phyloP scores from a whole-genome alignment of 1,284 basidiomycete genomes.

The Schizophyllum commune region DNA sequence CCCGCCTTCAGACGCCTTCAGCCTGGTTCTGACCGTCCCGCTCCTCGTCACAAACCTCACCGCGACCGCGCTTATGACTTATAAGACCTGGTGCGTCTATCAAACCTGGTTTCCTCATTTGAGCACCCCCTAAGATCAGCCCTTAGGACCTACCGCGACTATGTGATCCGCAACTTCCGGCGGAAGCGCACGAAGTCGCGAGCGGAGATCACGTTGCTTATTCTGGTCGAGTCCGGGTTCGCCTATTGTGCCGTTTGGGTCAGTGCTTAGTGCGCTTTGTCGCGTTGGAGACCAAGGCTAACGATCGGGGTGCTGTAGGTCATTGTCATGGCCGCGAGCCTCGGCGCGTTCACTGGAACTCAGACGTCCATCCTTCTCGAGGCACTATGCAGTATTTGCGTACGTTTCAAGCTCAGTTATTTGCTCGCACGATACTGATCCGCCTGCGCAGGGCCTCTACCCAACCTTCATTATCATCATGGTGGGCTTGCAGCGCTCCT shows the following conservation, averaged over 20 bases:
- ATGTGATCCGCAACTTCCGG: conserved; percentile 5
- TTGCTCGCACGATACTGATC: neutral
- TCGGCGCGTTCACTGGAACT: conserved; percentile 10
- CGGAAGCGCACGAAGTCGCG: neutral
- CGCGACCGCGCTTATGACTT: conserved; percentile 4
- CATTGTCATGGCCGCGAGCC: conserved; percentile 5
- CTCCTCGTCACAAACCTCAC: conserved; percentile 5
- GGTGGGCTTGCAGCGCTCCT: neutral
- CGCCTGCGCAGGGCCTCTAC: conserved; percentile 1
- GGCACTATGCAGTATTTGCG: neutral
- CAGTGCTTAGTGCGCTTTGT: neutral
- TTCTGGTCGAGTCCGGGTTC: conserved; percentile 6
- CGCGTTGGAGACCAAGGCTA: neutral
- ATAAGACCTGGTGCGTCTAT: conserved; percentile 3
- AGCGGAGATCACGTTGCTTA: conserved; percentile 4
- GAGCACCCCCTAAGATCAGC: too few species aligned
- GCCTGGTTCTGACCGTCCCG: conserved; percentile 4
- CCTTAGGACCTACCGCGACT: conserved; percentile 5
- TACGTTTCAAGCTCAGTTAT: neutral
- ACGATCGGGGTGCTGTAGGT: neutral
- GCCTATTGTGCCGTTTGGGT: conserved; percentile 7
- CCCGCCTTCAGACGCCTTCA: neutral
- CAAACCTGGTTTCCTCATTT: neutral
- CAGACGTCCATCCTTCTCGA: conserved; percentile 10
- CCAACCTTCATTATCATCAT: conserved; percentile 5